Evolutionary conservation across 2,329 filamentous ascomycete species (phyloP), one percentile per base, ranked within the genome.

Genomic region (Ceratocystiopsis minuta): DNA sequence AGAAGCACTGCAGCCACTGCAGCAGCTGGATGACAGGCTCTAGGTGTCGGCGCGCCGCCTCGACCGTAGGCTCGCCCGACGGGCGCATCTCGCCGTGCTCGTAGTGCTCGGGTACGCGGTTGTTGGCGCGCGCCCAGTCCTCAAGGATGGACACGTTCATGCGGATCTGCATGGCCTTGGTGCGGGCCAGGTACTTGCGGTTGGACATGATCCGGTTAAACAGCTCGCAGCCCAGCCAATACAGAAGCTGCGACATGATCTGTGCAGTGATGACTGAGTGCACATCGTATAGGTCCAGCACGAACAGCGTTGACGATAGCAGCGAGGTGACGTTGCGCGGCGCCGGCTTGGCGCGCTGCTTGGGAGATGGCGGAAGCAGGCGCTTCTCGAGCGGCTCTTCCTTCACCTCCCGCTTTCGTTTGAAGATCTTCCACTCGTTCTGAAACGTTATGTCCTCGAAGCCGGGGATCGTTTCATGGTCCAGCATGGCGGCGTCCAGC

Each of bases 161-260:
- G 50, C 90, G 83, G 52, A 98, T 96, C 58, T 98, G 90, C 90
- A 98, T 98, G 4, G 90, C 90, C 60, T 98, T 98, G 16, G 90
- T 98, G 41, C 90, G 74, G 6, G 90, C 88, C 11, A 98, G 68
- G 54, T 95, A 98, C 57, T 88, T 87, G 49, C 85, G 76, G 54
- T 92, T 95, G 28, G 83, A 88, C 83, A 98, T 94, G 58, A 98
- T 83, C 45, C 88, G 80, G 59, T 98, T 98, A 65, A 98, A 98
- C 10, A 96, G 73, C 60, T 98, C 90, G 0, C 88, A 84, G 7
- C 87, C 83, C 15, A 98, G 70, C 90, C 90, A 98, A 62, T 95
- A 98, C 37, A 96, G 70, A 2, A 98, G 68, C 55, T 98, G 90
- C 4, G 87, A 83, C 20, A 95, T 65, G 44, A 96, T 85, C 56